Percentiles rank a stretch among this genome's conserved stretches.
Conservation (phyloP, 2,329 filamentous ascomycete species). For the Septoria petroselini region DNA sequence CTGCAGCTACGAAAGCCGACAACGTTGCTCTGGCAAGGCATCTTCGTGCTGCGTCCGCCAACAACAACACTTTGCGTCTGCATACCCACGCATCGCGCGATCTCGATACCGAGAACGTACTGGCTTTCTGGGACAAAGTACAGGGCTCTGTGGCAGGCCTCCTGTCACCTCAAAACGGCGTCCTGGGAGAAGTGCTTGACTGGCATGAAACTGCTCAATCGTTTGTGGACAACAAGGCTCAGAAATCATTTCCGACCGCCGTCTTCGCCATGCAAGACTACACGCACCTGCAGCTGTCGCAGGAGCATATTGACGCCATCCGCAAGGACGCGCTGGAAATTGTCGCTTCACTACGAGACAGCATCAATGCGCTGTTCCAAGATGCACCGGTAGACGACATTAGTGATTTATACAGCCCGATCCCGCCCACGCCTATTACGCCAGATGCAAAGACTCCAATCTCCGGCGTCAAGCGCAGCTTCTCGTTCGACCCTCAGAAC, state of each 20-base stretch:
- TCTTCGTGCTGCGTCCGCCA: conserved; percentile 60
- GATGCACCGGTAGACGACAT: conserved; percentile 89
- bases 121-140: conserved; percentile 92
- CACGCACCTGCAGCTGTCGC: conserved; percentile 78
- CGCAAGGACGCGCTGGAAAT: conserved; percentile 77
- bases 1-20: conserved; percentile 68
- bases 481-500: conserved; percentile 75
- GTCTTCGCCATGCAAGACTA: conserved; percentile 50
- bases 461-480: conserved; percentile 60
- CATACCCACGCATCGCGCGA: conserved; percentile 47
- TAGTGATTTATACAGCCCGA: conserved; percentile 78
- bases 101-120: conserved; percentile 74
- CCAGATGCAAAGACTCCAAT: conserved; percentile 51
- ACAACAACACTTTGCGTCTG: conserved; percentile 20
- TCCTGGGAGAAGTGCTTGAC: conserved; percentile 84
- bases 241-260: conserved; percentile 65
- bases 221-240: conserved; percentile 83
- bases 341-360: conserved; percentile 77
- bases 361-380: conserved; percentile 76
- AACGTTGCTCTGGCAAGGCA: conserved; percentile 69
- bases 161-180: conserved; percentile 69
- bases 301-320: conserved; percentile 66
- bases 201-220: conserved; percentile 92
- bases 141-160: conserved; percentile 69
- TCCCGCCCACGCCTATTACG: conserved; percentile 66